Base-by-base conservation (phyloP, 2,329 filamentous ascomycete genomes). In the Tolypocladium nubicola region DNA sequence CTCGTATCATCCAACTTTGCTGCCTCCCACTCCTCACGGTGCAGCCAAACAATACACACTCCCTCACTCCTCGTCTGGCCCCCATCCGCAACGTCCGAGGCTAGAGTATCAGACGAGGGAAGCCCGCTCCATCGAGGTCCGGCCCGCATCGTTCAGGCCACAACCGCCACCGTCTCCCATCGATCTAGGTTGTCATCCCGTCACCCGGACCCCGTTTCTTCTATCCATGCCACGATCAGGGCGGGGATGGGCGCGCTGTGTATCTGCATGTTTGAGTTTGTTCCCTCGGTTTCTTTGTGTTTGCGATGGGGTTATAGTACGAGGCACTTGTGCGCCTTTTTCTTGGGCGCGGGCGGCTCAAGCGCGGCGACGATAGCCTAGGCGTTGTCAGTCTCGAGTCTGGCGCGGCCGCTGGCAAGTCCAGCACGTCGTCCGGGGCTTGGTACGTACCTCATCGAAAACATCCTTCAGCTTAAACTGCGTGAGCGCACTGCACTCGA, bases 401-500 rank as follows among this genome's bases (percentile, higher is more conserved):
- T 9, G 19, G 26, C 21, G 16, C 26, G 9, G 26, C 3, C 8
- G 16, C 47, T n/a, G 47, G 26, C 16, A 33, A 19, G 26, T 13
- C 16, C 19, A 21, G 47, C 19, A 37, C 19, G 19, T 4, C 30
- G 19, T 35, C 26, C 9, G 47, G 59, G 56, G 35, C 19, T 41
- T 37, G 13, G 10, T 37, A 40, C 82, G 66, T 82, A 96, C 92
- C 88, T 97, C 94, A 69, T 99, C 94, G 75, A 99, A 99, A 21
- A 99, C 94, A 70, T 97, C 94, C 81, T 99, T 99, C 64, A 99
- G 78, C 77, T 97, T 97, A 78, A 92, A 97, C 79, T 99, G 94
- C 61, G 94, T 97, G 73, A 99, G 78, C 58, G 94, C 94, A 71
- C 92, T 97, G 79, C 94, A 99, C 78, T 99, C 94, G 62, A 97